phyloP scores from a whole-genome alignment of 2,329 filamentous ascomycete species.

The Colletotrichum theobromicola region DNA sequence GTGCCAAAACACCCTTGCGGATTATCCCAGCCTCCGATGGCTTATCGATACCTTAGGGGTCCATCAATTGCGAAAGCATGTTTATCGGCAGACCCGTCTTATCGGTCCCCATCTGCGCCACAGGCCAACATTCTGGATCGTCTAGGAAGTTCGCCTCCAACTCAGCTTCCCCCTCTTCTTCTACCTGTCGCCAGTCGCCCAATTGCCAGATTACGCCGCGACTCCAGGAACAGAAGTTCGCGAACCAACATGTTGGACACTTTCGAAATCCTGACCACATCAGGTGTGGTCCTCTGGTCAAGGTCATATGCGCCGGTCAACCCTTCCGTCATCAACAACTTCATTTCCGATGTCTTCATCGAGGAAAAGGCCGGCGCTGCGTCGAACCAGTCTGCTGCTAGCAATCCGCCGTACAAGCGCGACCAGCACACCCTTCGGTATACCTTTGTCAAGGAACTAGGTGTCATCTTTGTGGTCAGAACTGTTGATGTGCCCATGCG shows the following conservation, averaged over 20 bases:
- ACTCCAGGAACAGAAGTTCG: not conserved
- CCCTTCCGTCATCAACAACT: slow-evolving; percentile 85
- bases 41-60: slow-evolving; percentile 10
- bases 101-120: slow-evolving; percentile 16
- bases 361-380: slow-evolving; percentile 80
- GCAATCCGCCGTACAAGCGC: slow-evolving; percentile 79
- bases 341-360: slow-evolving; percentile 97
- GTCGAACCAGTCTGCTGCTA: slow-evolving; percentile 62
- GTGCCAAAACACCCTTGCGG: not conserved
- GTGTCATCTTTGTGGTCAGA: slow-evolving; percentile 88
- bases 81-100: not conserved
- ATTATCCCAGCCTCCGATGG: not conserved
- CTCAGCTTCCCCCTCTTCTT: not conserved
- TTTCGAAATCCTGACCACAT: slow-evolving; percentile 95
- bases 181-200: not conserved
- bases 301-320: slow-evolving; percentile 82
- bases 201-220: not conserved
- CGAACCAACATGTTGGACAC: slow-evolving; percentile 83
- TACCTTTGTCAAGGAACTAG: slow-evolving; percentile 90
- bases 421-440: slow-evolving; percentile 96
- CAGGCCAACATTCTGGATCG: slow-evolving; percentile 19
- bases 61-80: not conserved
- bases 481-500: not conserved
- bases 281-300: slow-evolving; percentile 96
- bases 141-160: slow-evolving; percentile 10